Evolutionary conservation across 805 yeast genomes (phyloP), one percentile per base, ranked within the genome.

Genomic region (Yarrowia sp.): DNA sequence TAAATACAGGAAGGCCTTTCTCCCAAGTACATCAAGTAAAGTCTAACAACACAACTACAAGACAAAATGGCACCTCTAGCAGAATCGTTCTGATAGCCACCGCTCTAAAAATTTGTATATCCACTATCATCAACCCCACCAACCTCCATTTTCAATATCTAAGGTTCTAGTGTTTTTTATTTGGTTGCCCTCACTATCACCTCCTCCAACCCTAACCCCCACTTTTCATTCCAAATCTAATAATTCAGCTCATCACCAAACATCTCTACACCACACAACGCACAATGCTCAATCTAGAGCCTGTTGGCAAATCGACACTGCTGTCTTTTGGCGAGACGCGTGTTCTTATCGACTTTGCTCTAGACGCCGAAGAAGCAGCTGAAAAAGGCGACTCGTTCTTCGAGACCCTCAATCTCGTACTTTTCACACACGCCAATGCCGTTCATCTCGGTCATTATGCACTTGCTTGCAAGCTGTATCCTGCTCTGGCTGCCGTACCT

Each of bases 401-500:
- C 28, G 64, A 58, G 35, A 44, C 41, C 1, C 64, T 58, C 28
- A 58, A 91, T 69, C 74, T 88, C 18, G 83, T 95, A 1, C 74
- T 95, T 1, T 75, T 95, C n/a, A 91, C 98, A 1, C 98, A 95
- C 69, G 87, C 97, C 1, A 86, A 96, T 0, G 79, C 86, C 0
- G 86, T 87, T 55, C 92, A 86, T 71, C 70, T 90, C 1, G 95
- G 98, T 28, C 96, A 96, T 0, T 91, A 83, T 73, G 85, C 88
- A 0, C 77, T 86, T 44, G 74, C 95, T 31, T 84, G 90, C 68
- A 75, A 80, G 65, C 81, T 81, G 66, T 86, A 84, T 68, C 81
- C 84, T 32, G 80, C 77, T 61, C 75, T 90, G 28, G 78, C 86
- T 1, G 79, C 84, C 39, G 83, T 92, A 28, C 91, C 92, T 1